These are phyloP conservation scores for Trichophaea hybrida DNA, from an alignment of 2,329 filamentous ascomycete genomes.

Conservation along the genomic window DNA sequence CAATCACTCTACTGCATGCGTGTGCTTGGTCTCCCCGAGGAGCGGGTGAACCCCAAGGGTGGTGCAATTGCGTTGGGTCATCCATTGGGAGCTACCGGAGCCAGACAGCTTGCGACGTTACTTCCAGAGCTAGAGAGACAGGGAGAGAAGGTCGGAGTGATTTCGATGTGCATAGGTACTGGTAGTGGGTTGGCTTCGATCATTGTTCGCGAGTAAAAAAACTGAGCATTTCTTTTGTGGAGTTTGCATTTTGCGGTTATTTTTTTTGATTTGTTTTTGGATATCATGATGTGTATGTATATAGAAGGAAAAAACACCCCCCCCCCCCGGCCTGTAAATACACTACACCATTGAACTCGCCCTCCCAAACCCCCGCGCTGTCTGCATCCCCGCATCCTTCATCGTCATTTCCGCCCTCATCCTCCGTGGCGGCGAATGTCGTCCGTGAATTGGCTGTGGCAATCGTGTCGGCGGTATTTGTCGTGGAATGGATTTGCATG, in stretches of 20 bases:
- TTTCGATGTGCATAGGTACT: constrained; percentile 81
- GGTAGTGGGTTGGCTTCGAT: constrained; percentile 63
- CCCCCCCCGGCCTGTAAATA: too few species aligned
- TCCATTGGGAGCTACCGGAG: constrained; percentile 77
- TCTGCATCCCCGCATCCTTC: background rate
- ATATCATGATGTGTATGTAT: background rate
- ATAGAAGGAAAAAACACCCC: too few species aligned
- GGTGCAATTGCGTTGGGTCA: constrained; percentile 91
- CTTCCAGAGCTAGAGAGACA: constrained; percentile 52
- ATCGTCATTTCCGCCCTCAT: background rate
- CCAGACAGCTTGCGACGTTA: constrained; percentile 63
- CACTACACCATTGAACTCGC: too few species aligned
- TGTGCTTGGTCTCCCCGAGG: constrained; percentile 50
- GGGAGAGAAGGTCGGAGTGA: constrained; percentile 61
- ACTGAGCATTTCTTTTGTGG: background rate
- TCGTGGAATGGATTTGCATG: background rate
- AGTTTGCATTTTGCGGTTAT: background rate
- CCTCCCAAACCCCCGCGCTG: background rate
- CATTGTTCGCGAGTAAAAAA: constrained; percentile 47
- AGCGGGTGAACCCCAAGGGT: constrained; percentile 75
- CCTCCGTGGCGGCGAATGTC: too few species aligned
- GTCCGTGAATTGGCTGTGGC: too few species aligned
- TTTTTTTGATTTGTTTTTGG: background rate
- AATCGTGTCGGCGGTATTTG: too few species aligned
- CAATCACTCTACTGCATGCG: constrained; percentile 57